Base-by-base conservation (phyloP, 768 basidiomycete species). In the Coprinopsis sp. region DNA sequence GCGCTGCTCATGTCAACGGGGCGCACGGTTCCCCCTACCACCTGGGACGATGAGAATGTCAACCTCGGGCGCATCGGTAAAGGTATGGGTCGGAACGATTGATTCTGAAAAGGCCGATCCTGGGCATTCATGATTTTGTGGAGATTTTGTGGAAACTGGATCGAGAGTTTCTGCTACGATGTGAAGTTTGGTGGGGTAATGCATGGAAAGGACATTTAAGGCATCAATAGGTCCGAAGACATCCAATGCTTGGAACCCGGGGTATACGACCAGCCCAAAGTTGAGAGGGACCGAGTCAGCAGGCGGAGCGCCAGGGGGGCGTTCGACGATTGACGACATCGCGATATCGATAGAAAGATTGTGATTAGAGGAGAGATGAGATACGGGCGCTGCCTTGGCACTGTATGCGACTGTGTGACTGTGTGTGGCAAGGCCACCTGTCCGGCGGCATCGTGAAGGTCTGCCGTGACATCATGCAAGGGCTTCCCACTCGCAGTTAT, bases 81-180 rank as follows among this genome's bases (percentile, higher is more conserved):
- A 70, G 10, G 68, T 68, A 49, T 71, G 69, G 2, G 70, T 74
- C 6, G 70, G 72, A 2, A 64, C 25, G 37, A 72, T 54, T n/a
- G 62, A 56, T 48, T 69, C 61, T 18, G 58, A 52, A 47, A 67
- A 66, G 44, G 61, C 51, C 3, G 64, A 59, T 38, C 39, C 41
- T 8, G 54, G 49, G 31, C 51, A 52, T 25, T 50, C 46, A 24
- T 54, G 48, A 22, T 33, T 30, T 6, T 33, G 50, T 14, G 54
- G 58, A 8, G 53, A 52, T 19, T 57, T 58, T 6, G 67, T 68
- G 13, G 68, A 63, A 8, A 70, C 62, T 2, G 68, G 67, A 4
- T 63, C 55, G 12, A 67, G 52, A 14, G 65, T 58, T 13, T 56
- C 51, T 3, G 66, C 57, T 36, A 68, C 57, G 28, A 70, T 54